phyloP scores from a whole-genome alignment of 768 basidiomycete species.

The Termitomyces eurrhizus region DNA sequence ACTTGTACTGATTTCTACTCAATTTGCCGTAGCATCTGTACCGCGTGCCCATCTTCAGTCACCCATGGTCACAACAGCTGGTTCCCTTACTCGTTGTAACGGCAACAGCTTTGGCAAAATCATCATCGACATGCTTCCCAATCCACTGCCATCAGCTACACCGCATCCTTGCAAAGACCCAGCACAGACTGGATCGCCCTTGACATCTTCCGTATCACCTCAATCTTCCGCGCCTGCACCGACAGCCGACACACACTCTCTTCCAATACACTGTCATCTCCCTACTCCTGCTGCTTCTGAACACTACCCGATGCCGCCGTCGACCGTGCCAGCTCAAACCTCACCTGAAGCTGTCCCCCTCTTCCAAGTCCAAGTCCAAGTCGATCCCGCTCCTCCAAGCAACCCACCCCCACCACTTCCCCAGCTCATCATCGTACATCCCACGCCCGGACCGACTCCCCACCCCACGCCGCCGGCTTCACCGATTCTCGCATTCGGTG shows the following conservation, averaged over 20 bases:
- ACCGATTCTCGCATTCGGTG: conserved; percentile 27
- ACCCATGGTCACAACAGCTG: not conserved
- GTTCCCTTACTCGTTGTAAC: conserved; percentile 4
- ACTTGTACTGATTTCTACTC: conserved; percentile 5
- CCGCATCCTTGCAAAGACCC: conserved; percentile 11
- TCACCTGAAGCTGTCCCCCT: not conserved
- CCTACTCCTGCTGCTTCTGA: conserved; percentile 13
- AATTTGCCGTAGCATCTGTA: not conserved
- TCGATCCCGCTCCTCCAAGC: conserved; percentile 5
- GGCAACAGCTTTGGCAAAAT: conserved; percentile 24
- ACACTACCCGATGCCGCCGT: conserved; percentile 10
- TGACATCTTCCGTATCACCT: not conserved
- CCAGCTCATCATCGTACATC: conserved; percentile 65
- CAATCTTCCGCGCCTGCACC: not conserved
- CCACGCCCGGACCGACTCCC: conserved; percentile 73
- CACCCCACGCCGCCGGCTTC: conserved; percentile 79
- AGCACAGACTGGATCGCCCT: not conserved
- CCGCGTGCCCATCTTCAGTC: not conserved
- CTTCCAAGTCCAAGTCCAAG: conserved; percentile 1
- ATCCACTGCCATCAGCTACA: conserved; percentile 22
- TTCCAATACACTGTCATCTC: conserved; percentile 7
- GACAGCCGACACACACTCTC: not conserved
- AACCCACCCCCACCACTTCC: conserved; percentile 31
- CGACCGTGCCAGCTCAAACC: not conserved
- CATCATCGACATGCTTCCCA: conserved; percentile 59